Evolutionary conservation across 2,329 filamentous ascomycete species (phyloP), one percentile per base, ranked within the genome.

Genomic region (Calonectria ilicicola): DNA sequence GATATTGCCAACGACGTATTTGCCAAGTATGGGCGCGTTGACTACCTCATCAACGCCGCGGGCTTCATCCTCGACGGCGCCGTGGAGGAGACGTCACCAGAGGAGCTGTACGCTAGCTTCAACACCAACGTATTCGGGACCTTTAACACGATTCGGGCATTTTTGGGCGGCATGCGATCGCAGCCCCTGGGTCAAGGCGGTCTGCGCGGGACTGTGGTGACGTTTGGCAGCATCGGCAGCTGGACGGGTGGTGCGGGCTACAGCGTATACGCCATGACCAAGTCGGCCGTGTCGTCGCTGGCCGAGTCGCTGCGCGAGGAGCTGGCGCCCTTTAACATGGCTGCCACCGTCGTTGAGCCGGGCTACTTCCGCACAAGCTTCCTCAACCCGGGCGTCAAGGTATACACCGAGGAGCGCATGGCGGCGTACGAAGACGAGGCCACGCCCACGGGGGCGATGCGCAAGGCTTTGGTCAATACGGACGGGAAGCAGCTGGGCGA

Each of bases 401-500:
- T 76, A 0, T 67, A 74, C 0, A 78, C 80, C 0, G 71, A 80
- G 58, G 79, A 82, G 17, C 80, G 84, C 0, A 75, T 83, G 3
- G 82, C 83, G 7, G 81, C 76, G 0, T 85, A 84, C 63, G 76
- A 79, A 2, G 81, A 80, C 8, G 80, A 79, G 66, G 46, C 15
- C 2, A 83, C 81, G 27, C 78, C 83, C 0, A 77, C 81, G 10
- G 82, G 82, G 0, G 64, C 75, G 53, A 63, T 68, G 32, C 75
- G 85, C 65, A 78, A 74, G 21, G 49, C 68, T 3, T 72, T 90
- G 38, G 79, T 80, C 3, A 49, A 53, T 3, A 80, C 81, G 14
- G 81, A 91, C 72, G 83, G 87, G 19, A 85, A 87, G 0, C 90
- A 92, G 81, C 85, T 83, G 0, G 91, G 91, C 0, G 89, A 92